phyloP scores from a whole-genome alignment of 768 basidiomycete genomes.

The Kwoniella sp. region DNA sequence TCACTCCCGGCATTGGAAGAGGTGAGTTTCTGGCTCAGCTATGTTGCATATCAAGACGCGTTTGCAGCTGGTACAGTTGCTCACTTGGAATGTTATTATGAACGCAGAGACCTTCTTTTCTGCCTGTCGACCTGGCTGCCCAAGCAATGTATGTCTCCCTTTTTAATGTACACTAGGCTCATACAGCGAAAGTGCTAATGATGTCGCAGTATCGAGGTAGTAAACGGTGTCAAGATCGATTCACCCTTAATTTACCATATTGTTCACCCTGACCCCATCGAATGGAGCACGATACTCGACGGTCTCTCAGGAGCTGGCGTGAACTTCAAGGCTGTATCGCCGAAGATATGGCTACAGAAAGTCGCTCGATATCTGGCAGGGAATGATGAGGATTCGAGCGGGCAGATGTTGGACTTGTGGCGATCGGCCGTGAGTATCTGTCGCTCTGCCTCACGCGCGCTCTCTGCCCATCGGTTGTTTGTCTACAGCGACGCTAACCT shows the following conservation, averaged over 20 bases:
- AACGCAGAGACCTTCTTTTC: slow-evolving; percentile 59
- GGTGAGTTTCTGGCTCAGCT: slow-evolving; percentile 25
- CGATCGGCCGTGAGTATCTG: slow-evolving; percentile 37
- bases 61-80: not conserved
- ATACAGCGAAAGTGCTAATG: not conserved
- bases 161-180: too few species aligned
- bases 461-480: too few species aligned
- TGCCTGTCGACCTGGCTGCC: slow-evolving; percentile 63
- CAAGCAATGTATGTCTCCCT: slow-evolving; percentile 55
- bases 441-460: not conserved
- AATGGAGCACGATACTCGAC: slow-evolving; percentile 59
- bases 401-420: slow-evolving; percentile 56
- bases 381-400: slow-evolving; percentile 56
- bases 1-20: slow-evolving; percentile 46
- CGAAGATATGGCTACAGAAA: slow-evolving; percentile 56
- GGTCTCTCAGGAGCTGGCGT: slow-evolving; percentile 56
- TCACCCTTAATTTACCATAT: slow-evolving; percentile 55
- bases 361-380: slow-evolving; percentile 54
- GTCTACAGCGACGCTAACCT: not conserved
- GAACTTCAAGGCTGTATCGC: slow-evolving; percentile 56
- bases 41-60: too few species aligned
- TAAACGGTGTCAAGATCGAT: slow-evolving; percentile 29
- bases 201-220: slow-evolving; percentile 55
- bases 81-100: not conserved
- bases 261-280: slow-evolving; percentile 53